Evolutionary conservation across 306 rosid species (phyloP).

Genomic region (Rubus parviflorus): DNA sequence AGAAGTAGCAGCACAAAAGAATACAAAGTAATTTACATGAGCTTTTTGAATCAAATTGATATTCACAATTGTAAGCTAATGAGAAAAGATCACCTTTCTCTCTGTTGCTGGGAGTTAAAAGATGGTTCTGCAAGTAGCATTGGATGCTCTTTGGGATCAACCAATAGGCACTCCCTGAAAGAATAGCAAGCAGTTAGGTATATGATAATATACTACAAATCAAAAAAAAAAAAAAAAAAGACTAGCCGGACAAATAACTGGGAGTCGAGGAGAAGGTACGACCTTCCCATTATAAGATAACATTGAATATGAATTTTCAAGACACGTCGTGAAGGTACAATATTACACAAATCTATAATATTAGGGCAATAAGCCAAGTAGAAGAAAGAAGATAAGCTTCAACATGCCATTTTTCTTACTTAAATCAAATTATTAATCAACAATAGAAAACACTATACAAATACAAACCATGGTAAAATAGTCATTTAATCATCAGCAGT

Average conservation of each 20-base stretch:
- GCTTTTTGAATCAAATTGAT: neutral
- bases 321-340: neutral
- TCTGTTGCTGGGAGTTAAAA: constrained; percentile 79
- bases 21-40: neutral
- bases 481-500: constrained; percentile 22
- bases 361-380: neutral
- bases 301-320: neutral
- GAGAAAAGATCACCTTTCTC: constrained; percentile 65
- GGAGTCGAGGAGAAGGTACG: neutral
- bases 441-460: neutral
- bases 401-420: neutral
- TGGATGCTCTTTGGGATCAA: constrained; percentile 97
- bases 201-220: neutral
- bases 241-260: neutral
- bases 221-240: neutral
- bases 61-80: neutral
- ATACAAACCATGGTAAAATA: neutral
- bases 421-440: neutral
- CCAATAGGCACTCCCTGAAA: constrained; percentile 79
- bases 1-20: neutral
- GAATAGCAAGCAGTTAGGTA: neutral
- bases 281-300: neutral
- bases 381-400: neutral
- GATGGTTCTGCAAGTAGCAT: constrained; percentile 99
- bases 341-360: neutral